Percentiles rank a stretch among this genome's conserved stretches.
Conservation (phyloP, 1,139 yeast species). For the Geotrichum reessii region DNA sequence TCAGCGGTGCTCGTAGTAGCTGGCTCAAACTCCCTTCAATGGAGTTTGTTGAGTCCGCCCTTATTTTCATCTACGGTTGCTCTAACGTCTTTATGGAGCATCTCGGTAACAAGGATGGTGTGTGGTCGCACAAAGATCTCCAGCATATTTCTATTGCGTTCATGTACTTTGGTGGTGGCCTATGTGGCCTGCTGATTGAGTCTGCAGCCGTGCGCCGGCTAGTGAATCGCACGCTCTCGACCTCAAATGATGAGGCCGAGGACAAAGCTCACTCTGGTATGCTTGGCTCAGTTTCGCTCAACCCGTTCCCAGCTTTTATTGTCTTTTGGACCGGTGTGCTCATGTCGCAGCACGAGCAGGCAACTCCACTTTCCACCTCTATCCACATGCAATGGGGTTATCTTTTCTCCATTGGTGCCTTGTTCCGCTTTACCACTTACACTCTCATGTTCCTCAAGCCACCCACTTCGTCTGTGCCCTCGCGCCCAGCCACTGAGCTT, state of each 20-base stretch:
- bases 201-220: slow-evolving; percentile 41
- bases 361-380: slow-evolving; percentile 64
- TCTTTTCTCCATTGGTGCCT: slow-evolving; percentile 68
- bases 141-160: slow-evolving; percentile 96
- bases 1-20: neutral
- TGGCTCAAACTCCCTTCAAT: slow-evolving; percentile 45
- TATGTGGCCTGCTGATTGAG: slow-evolving; percentile 83
- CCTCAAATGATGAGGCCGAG: slow-evolving; percentile 17
- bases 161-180: slow-evolving; percentile 86
- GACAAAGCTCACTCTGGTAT: slow-evolving; percentile 23
- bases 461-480: slow-evolving; percentile 42
- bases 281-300: slow-evolving; percentile 36
- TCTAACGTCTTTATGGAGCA: slow-evolving; percentile 90
- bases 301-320: slow-evolving; percentile 89
- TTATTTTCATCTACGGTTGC: slow-evolving; percentile 80
- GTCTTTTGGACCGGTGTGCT: slow-evolving; percentile 96
- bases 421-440: slow-evolving; percentile 68
- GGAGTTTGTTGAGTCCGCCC: slow-evolving; percentile 76
- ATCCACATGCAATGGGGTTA: slow-evolving; percentile 93
- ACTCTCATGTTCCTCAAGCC: slow-evolving; percentile 52
- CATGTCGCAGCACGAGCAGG: slow-evolving; percentile 93
- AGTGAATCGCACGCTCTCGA: slow-evolving; percentile 20
- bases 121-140: slow-evolving; percentile 86
- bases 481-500: slow-evolving; percentile 80
- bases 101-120: slow-evolving; percentile 65